These are phyloP conservation scores for Serendipita sp. DNA, from an alignment of 768 basidiomycete genomes.

Conservation along the genomic window DNA sequence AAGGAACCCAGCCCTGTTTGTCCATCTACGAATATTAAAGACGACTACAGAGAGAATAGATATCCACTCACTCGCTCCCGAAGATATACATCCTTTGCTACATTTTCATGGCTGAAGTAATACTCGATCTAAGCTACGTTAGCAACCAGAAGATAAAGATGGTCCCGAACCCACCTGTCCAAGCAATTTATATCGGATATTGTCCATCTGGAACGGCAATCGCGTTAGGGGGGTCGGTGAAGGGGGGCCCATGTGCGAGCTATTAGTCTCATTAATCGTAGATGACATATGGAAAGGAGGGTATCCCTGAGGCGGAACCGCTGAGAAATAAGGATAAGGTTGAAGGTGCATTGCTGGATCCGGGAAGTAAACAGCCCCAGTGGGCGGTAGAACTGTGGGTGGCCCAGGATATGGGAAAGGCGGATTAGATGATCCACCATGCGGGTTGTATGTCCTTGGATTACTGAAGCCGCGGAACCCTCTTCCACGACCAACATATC, in stretches of 20 bases:
- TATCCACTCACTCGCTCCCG: constrained; percentile 46
- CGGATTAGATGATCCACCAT: constrained; percentile 8
- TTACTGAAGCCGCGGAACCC: constrained; percentile 25
- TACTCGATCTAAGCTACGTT: constrained; percentile 69
- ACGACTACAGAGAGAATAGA: neutral
- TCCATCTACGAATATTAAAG: neutral
- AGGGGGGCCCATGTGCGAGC: neutral
- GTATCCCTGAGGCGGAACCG: neutral
- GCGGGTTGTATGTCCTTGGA: constrained; percentile 19
- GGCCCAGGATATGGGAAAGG: neutral
- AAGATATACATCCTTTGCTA: constrained; percentile 75
- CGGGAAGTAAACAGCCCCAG: neutral
- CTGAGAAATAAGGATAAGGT: neutral
- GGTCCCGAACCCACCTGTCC: neutral
- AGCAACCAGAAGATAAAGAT: constrained; percentile 16
- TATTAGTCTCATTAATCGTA: neutral
- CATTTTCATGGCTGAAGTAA: constrained; percentile 79
- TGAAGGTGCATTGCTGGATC: neutral
- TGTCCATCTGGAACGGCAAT: constrained; percentile 12
- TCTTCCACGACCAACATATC: constrained; percentile 25
- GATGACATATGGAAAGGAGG: constrained; percentile 2
- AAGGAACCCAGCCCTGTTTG: neutral
- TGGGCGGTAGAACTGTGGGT: neutral
- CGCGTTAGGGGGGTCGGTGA: constrained; percentile 19
- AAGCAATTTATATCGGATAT: neutral